These are phyloP conservation scores for Mycena leptocephala DNA, from an alignment of 768 basidiomycete species.

Conservation along the genomic window DNA sequence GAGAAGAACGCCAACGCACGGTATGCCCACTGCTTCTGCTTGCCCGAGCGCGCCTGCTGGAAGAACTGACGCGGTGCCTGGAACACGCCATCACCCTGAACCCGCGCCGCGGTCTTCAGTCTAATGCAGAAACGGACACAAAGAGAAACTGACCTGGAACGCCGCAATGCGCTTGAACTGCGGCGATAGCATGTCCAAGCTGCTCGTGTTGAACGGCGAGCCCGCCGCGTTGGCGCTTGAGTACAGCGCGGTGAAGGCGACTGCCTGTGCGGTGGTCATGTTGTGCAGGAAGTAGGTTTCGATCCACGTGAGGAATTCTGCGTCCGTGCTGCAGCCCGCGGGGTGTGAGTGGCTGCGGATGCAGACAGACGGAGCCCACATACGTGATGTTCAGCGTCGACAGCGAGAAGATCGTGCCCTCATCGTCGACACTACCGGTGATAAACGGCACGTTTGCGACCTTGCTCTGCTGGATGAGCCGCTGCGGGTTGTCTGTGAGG, in stretches of 20 bases:
- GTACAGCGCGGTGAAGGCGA: not conserved
- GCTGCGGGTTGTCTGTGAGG: not conserved
- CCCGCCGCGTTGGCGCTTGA: not conserved
- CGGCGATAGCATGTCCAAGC: not conserved
- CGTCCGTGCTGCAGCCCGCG: no score
- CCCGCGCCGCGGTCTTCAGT: not conserved
- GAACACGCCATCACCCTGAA: not conserved
- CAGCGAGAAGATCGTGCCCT: not conserved
- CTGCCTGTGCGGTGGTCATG: not conserved
- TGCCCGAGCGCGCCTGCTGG: not conserved
- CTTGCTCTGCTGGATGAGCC: no score
- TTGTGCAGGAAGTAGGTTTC: not conserved
- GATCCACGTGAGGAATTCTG: not conserved
- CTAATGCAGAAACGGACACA: not conserved
- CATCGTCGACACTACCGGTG: not conserved
- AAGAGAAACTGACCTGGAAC: not conserved
- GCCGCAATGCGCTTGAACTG: not conserved
- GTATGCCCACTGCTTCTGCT: not conserved
- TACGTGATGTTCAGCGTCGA: not conserved
- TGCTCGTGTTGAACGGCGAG: not conserved
- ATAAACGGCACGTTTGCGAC: no score
- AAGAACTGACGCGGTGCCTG: constrained; percentile 5
- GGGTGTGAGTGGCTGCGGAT: no score
- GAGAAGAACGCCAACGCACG: not conserved
- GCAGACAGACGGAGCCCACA: not conserved